A percentile compares a stretch with the other conserved stretches of the same genome.
Evolutionary conservation across 768 basidiomycete genomes (phyloP).

Genomic region (Astraeus odoratus): DNA sequence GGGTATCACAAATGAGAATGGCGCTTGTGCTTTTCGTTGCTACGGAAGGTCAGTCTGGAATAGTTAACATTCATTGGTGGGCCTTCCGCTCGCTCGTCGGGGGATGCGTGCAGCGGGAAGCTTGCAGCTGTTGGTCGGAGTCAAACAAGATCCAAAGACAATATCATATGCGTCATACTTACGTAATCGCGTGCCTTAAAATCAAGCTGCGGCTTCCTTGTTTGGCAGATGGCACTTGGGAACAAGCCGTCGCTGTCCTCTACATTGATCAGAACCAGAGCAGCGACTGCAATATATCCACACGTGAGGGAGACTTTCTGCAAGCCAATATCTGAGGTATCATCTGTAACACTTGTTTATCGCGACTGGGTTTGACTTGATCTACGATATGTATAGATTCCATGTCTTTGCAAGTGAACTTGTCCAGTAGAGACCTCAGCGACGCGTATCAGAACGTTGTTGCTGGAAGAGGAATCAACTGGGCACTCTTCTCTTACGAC

Average conservation of each 20-base stretch:
- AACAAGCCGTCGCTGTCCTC: too few species aligned
- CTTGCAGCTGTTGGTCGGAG: too few species aligned
- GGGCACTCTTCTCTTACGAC: constrained; percentile 77
- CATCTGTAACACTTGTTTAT: not conserved
- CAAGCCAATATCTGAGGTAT: not conserved
- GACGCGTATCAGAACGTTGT: constrained; percentile 74
- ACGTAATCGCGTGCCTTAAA: not conserved
- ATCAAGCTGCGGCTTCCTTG: not conserved
- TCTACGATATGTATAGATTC: constrained; percentile 1
- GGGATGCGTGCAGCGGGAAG: too few species aligned
- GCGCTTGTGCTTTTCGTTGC: too few species aligned
- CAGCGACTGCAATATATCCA: not conserved
- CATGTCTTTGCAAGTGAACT: constrained; percentile 79
- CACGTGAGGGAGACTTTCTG: not conserved
- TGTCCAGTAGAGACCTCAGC: constrained; percentile 64
- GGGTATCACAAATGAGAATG: too few species aligned
- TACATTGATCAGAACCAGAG: too few species aligned
- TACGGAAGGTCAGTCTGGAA: too few species aligned
- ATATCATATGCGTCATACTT: too few species aligned
- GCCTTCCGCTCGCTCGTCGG: too few species aligned
- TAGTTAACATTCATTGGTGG: too few species aligned
- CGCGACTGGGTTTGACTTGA: not conserved
- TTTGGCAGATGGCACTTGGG: not conserved
- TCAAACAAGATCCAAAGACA: too few species aligned
- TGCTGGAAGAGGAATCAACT: constrained; percentile 60